Base-by-base conservation (phyloP, 2,329 filamentous ascomycete species). In the Verticillium isaacii region DNA sequence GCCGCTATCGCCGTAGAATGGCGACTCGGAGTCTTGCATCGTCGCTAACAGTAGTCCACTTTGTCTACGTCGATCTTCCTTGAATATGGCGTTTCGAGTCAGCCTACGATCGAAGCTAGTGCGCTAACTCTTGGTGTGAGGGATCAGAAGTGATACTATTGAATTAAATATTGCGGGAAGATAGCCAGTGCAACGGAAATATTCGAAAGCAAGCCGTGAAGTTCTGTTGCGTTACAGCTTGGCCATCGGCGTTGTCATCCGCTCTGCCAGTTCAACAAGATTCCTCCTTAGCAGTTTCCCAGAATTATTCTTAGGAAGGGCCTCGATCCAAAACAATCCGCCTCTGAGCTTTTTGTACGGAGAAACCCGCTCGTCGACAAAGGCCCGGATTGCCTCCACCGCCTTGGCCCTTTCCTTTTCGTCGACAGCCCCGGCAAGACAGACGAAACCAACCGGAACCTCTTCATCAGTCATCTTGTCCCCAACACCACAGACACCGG, bases 321-420 rank as follows among this genome's bases (percentile, higher is more conserved):
- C 77, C 36, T 89, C 82, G 5, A 90, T 78, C 69, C 92, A 91
- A 12, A 81, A 75, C 19, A 93, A 83, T 1, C 90, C 90, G 0
- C 89, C 90, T 5, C 85, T 86, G 64, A 92, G 79, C 71, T 85
- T 82, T 75, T 93, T 93, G 70, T 88, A 85, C 63, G 75, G 80
- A 0, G 86, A 82, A 0, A 65, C 62, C n/a, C 63, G 58, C 2
- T 52, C 58, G 12, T 54, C 56, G 8, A 74, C 70, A 54, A 68
- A 72, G 1, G 66, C 59, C 9, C 61, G 60, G 5, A 76, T 52
- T 4, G 77, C 72, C 7, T 66, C 64, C 1, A 74, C 73, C 1
- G 74, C 72, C 59, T 73, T 75, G 1, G 73, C 73, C 15, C 63
- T 64, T 19, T 3, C 5, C 4, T 3, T 29, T 7, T 57, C 19